phyloP scores from a whole-genome alignment of 345 rosid genomes.

The Gossypium anomalum region DNA sequence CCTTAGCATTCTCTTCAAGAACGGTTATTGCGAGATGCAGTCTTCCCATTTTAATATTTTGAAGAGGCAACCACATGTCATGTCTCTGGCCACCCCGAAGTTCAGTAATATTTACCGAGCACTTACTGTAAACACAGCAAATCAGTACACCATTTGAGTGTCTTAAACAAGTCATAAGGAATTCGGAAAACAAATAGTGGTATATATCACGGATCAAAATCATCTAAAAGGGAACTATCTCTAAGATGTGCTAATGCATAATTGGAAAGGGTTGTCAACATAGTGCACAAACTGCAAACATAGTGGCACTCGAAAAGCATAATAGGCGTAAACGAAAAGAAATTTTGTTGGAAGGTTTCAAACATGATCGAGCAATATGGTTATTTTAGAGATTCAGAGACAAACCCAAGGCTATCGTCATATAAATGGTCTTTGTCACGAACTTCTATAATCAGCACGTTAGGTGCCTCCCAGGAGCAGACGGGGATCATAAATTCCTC shows the following conservation, averaged over 20 bases:
- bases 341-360: neutral
- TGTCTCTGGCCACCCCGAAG: constrained; percentile 68
- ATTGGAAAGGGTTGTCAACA: neutral
- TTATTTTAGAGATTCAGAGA: constrained; percentile 16
- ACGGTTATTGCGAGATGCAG: constrained; percentile 76
- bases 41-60: constrained; percentile 72
- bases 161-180: neutral
- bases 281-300: neutral
- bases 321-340: neutral
- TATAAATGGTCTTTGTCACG: constrained; percentile 75
- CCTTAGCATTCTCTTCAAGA: constrained; percentile 49
- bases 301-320: neutral
- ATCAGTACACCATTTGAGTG: neutral
- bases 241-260: neutral
- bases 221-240: neutral
- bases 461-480: constrained; percentile 66
- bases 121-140: constrained; percentile 40
- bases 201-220: neutral
- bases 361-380: neutral
- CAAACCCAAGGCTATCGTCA: constrained; percentile 85
- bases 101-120: constrained; percentile 55
- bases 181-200: neutral
- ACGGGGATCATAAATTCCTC: constrained; percentile 87
- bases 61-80: constrained; percentile 89
- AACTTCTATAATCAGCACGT: constrained; percentile 65